Conservation (phyloP, 225 moss, liverwort and hornwort genomes). For the Marchantia paleacea region DNA sequence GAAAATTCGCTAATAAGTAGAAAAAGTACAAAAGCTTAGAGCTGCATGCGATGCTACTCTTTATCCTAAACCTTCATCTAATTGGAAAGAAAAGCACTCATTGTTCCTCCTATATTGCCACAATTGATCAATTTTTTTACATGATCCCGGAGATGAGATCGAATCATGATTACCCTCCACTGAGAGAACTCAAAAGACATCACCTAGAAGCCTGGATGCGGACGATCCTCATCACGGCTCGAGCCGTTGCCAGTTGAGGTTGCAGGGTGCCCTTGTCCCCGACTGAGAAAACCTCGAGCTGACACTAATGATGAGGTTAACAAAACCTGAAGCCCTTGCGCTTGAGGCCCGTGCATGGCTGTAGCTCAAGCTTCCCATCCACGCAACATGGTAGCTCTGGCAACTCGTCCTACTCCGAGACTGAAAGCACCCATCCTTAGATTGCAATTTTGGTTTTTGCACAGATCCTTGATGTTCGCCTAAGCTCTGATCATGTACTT, state of each 20-base stretch:
- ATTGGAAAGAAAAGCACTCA: too few relatives aligned
- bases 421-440: constrained; percentile 94
- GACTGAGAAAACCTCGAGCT: not conserved
- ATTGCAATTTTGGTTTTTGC: constrained; percentile 71
- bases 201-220: not conserved
- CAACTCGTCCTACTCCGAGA: constrained; percentile 82
- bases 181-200: not conserved
- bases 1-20: not conserved
- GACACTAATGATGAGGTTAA: not conserved
- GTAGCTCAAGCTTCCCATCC: constrained; percentile 82
- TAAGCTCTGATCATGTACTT: constrained; percentile 87
- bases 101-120: too few relatives aligned
- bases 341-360: not conserved
- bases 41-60: not conserved
- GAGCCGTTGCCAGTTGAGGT: not conserved
- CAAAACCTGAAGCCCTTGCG: not conserved
- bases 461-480: constrained; percentile 56
- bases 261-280: not conserved
- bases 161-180: not conserved
- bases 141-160: not conserved
- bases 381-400: constrained; percentile 78
- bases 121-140: constrained; percentile 2
- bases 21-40: not conserved
- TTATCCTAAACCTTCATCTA: too few relatives aligned
- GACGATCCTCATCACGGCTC: not conserved